phyloP scores from a whole-genome alignment of 164 flowering plant genomes.

The Liquidambar formosana region DNA sequence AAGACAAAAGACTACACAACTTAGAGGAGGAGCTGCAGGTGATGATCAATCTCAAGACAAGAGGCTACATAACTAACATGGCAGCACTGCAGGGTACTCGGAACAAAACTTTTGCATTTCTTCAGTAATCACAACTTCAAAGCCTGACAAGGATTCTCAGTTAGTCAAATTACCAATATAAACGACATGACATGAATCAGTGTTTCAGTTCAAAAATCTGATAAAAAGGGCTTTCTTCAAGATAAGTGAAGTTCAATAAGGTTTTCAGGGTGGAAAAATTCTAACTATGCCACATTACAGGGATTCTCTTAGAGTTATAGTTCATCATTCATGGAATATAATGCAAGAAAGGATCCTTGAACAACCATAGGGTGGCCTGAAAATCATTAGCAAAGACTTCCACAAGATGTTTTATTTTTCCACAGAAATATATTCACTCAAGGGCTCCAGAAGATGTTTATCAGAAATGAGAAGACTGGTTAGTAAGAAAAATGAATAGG shows the following conservation, averaged over 20 bases:
- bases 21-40: neutral
- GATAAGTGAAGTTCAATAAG: neutral
- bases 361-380: too few species aligned
- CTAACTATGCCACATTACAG: neutral
- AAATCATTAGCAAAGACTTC: too few species aligned
- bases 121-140: constrained; percentile 15
- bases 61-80: neutral
- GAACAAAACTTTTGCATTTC: constrained; percentile 1
- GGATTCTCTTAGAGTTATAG: too few species aligned
- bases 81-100: neutral
- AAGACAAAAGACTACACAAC: neutral
- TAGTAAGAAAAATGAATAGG: too few species aligned
- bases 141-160: constrained; percentile 14
- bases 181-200: neutral
- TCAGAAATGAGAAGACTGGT: too few species aligned
- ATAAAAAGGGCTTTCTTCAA: neutral
- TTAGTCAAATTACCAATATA: constrained; percentile 1
- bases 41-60: neutral
- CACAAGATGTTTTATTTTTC: too few species aligned
- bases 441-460: too few species aligned
- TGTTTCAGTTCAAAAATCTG: neutral
- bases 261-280: neutral
- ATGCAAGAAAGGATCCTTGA: too few species aligned
- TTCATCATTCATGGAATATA: too few species aligned
- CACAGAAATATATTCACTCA: too few species aligned